Conservation (phyloP, 345 rosid species). For the Carallia brachiata region DNA sequence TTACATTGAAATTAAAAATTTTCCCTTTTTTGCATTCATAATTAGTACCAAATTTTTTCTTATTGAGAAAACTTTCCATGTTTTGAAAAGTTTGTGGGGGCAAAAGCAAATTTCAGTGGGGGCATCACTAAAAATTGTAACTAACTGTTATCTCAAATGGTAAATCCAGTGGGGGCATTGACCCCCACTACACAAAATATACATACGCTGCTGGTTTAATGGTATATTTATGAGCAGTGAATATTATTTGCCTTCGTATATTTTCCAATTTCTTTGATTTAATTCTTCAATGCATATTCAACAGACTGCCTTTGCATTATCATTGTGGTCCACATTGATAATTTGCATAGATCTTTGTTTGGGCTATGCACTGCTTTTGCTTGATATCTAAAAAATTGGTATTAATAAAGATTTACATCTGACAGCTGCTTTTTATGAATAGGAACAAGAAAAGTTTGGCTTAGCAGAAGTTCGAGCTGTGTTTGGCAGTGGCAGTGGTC, state of each 20-base stretch:
- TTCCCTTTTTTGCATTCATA: too few species aligned
- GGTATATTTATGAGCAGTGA: not conserved
- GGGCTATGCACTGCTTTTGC: not conserved
- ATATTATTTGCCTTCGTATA: not conserved
- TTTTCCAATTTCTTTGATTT: not conserved
- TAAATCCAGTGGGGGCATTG: too few species aligned
- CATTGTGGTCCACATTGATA: not conserved
- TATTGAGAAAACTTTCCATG: too few species aligned
- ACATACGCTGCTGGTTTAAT: not conserved
- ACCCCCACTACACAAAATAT: too few species aligned
- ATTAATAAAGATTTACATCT: constrained; percentile 16
- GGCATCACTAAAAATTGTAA: too few species aligned
- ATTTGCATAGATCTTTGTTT: not conserved
- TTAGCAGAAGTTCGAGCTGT: constrained; percentile 83
- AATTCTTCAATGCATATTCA: not conserved
- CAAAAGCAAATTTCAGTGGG: too few species aligned
- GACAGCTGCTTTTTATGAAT: constrained; percentile 26
- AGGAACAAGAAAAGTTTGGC: constrained; percentile 88
- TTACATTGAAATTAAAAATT: too few species aligned
- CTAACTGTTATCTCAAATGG: too few species aligned
- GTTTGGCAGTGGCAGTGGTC: constrained; percentile 97
- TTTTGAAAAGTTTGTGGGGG: too few species aligned
- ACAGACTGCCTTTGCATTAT: not conserved
- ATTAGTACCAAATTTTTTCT: too few species aligned
- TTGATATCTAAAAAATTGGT: constrained; percentile 1